Base-by-base conservation (phyloP, 345 rosid genomes). In the Pistacia vera region DNA sequence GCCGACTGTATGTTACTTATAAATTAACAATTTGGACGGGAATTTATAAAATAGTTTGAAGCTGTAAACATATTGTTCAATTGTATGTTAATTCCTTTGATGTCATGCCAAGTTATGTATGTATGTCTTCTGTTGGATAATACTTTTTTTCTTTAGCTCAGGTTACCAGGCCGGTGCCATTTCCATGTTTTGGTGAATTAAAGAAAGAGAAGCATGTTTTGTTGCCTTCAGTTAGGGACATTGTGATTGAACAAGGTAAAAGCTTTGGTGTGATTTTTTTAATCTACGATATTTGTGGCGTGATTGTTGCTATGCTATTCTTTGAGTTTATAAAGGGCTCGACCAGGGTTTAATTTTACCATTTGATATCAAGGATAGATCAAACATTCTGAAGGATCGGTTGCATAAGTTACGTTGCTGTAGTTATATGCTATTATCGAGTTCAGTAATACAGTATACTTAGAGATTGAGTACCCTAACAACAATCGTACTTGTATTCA, bases 131-230 rank as follows among this genome's bases (percentile, higher is more conserved):
- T 30, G 17, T 62, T 55, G 18, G 36, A 38, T 51, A 48, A 49
- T 16, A 28, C 38, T 66, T 16, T 55, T 59, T 35, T 58, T 49
- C 14, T 49, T 80, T 17, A 73, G 55, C 63, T 70, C 68, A 91
- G 95, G 93, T 85, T 51, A 83, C 84, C 0, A 91, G 77, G 78
- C 95, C 90, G 2, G 89, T 89, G 13, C 75, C 86, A 69, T 86
- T 88, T 79, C 94, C 94, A 5, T 90, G 90, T 83, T 84, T 89
- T 62, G 95, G 95, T 77, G 86, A 85, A 58, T 77, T 91, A 25
- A 85, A 88, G 79, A 91, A 82, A 75, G 92, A 88, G 87, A 90
- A 89, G 87, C 89, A 89, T 83, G 86, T 91, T 68, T 74, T 91
- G 49, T 73, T 91, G 72, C 86, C 89, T 80, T 89, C 89, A 0